These are phyloP conservation scores for Claviceps spartinae DNA, from an alignment of 2,329 filamentous ascomycete genomes.

Conservation along the genomic window DNA sequence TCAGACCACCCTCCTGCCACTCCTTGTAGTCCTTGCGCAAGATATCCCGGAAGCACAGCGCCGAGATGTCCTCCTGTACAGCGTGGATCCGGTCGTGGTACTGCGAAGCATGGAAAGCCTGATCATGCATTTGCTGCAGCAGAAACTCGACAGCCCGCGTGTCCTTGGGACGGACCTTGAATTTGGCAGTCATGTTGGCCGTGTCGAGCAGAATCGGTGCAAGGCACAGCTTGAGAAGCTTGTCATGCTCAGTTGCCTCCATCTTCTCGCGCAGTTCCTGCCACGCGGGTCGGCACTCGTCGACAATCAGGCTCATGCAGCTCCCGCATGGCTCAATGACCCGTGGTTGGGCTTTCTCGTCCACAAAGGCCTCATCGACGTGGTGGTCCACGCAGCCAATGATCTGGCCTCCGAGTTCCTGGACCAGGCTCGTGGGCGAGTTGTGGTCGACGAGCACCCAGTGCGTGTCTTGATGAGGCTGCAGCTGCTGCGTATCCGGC, in stretches of 20 bases:
- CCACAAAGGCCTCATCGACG: conserved; percentile 50
- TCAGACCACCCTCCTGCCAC: conserved; percentile 45
- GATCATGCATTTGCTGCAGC: conserved; percentile 30
- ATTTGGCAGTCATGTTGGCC: conserved; percentile 43
- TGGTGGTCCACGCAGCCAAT: conserved; percentile 67
- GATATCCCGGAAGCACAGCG: conserved; percentile 49
- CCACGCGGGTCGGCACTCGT: conserved; percentile 46
- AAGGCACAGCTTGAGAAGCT: conserved; percentile 53
- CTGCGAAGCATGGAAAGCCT: conserved; percentile 33
- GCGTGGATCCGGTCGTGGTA: conserved; percentile 47
- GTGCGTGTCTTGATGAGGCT: conserved; percentile 36
- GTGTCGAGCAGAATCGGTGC: conserved; percentile 66
- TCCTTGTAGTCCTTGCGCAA: conserved; percentile 77
- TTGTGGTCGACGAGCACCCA: conserved; percentile 79
- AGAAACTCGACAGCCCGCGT: conserved; percentile 42
- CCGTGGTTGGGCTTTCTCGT: conserved; percentile 34
- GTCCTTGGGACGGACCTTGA: conserved; percentile 55
- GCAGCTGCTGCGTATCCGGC: conserved; percentile 25
- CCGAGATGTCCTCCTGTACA: conserved; percentile 55
- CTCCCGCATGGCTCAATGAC: conserved; percentile 56
- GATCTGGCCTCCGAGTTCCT: conserved; percentile 37
- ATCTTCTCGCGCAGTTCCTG: conserved; percentile 25
- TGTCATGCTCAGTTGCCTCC: conserved; percentile 27
- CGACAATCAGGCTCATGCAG: conserved; percentile 56
- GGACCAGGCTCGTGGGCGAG: conserved; percentile 47